phyloP scores from a whole-genome alignment of 139 green algal genomes.

The Spirogloea muscicola region DNA sequence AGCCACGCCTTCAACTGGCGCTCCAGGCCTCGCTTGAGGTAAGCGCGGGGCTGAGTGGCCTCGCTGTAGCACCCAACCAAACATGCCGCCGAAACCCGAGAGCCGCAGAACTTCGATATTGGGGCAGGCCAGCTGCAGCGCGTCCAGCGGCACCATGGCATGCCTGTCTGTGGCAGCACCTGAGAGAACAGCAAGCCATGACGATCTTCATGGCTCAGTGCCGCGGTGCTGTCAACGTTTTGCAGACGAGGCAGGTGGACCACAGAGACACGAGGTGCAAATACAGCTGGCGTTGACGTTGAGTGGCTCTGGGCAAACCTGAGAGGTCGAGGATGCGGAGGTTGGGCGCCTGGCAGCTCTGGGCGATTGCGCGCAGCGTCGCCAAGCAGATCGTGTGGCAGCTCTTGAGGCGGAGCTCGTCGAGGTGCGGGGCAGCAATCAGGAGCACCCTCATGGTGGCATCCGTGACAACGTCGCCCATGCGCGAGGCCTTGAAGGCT shows the following conservation, averaged over 20 bases:
- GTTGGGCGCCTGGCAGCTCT: neutral
- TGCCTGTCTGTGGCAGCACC: too few species aligned
- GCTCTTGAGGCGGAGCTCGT: neutral
- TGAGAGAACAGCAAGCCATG: too few species aligned
- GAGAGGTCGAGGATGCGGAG: neutral
- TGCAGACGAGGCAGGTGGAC: too few species aligned
- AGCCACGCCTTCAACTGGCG: neutral
- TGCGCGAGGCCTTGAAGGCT: too few species aligned
- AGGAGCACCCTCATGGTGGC: neutral
- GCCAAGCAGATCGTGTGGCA: neutral
- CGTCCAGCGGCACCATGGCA: neutral
- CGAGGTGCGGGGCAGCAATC: neutral
- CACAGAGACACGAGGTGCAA: too few species aligned
- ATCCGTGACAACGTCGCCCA: neutral
- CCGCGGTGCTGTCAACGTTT: too few species aligned
- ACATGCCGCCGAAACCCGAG: neutral
- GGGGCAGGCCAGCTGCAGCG: neutral
- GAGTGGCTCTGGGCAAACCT: too few species aligned
- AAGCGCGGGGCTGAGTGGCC: neutral
- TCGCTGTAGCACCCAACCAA: neutral
- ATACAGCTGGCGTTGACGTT: too few species aligned
- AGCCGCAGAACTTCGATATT: neutral
- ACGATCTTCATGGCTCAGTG: too few species aligned
- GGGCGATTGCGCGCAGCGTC: neutral
- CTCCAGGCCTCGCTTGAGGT: neutral